phyloP scores from a whole-genome alignment of 2,329 filamentous ascomycete species.

The Penicillium thymicola region DNA sequence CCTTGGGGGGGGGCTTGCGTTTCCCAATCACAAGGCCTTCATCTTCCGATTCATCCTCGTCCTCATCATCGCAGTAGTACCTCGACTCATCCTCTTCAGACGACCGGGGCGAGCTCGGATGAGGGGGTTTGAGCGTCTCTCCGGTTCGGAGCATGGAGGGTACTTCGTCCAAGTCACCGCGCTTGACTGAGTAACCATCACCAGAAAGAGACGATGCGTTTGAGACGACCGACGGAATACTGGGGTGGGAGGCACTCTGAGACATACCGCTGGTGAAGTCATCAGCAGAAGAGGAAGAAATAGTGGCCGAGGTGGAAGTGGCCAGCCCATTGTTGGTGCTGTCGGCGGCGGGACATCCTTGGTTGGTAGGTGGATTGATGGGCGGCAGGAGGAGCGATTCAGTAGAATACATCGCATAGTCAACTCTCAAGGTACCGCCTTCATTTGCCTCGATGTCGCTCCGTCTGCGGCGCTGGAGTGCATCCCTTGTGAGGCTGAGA shows the following conservation, averaged over 20 bases:
- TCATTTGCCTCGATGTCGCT: conserved; percentile 25
- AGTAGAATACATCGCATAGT: conserved; percentile 24
- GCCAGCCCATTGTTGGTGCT: conserved; percentile 25
- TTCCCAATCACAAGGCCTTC: conserved; percentile 43
- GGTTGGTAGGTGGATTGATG: conserved; percentile 12
- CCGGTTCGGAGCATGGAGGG: conserved; percentile 42
- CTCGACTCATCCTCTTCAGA: conserved; percentile 38
- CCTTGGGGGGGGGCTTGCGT: conserved; percentile 27
- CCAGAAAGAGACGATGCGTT: conserved; percentile 47
- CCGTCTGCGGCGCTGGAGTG: conserved; percentile 31
- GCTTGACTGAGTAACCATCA: conserved; percentile 30
- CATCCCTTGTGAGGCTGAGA: conserved; percentile 36
- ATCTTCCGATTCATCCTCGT: conserved; percentile 43
- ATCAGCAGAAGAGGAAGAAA: conserved; percentile 47
- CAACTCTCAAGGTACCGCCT: conserved; percentile 19
- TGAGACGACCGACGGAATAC: conserved; percentile 46
- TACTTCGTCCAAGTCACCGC: conserved; percentile 31
- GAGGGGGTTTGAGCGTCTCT: conserved; percentile 40
- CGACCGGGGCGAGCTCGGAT: conserved; percentile 18
- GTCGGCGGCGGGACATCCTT: conserved; percentile 19
- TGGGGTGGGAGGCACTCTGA: conserved; percentile 47
- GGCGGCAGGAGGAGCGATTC: conserved; percentile 21
- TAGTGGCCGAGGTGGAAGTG: conserved; percentile 42
- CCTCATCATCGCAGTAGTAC: conserved; percentile 44
- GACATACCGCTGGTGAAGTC: conserved; percentile 48